Evolutionary conservation across 257 asterid genomes (phyloP), one percentile per base, ranked within the genome.

Genomic region (Solanum chmielewskii): DNA sequence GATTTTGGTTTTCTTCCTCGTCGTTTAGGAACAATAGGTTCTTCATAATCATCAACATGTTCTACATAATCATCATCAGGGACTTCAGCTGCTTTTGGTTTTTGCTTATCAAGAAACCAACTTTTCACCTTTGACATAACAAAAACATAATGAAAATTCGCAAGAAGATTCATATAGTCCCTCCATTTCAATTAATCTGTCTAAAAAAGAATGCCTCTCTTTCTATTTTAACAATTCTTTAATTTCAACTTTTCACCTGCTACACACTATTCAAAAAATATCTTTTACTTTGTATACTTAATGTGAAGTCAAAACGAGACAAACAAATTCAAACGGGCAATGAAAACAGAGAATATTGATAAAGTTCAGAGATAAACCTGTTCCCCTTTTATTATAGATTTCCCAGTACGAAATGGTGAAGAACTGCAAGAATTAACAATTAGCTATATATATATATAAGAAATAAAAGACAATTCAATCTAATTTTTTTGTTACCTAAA

Each of bases 31-130:
- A 10, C 83, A 12, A 56, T 74, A 56, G 83, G 62, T 81, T 81
- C 69, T 11, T 18, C 82, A 20, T 81, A 10, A 60, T 81, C 35
- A 14, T 27, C 85, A 60, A 56, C 64, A 20, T 78, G 39, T 81
- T 81, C 69, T 81, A 35, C 82, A 35, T 81, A 10, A 37, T 81
- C 35, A 14, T 27, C 85, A 49, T 11, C 85, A 68, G 75, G 88
- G 60, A 85, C 89, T 86, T 89, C 86, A 87, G 87, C 82, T 86
- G 84, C 89, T 90, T 84, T 76, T 25, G 52, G 77, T 56, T 68
- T 86, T 71, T 76, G 89, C 86, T 91, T 92, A 83, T 93, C 94
- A 49, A 78, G 83, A 87, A 94, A 95, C 98, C 98, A 97, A 85
- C 87, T 74, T 86, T 89, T 91, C 88, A 95, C 98, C 99, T 97